These are phyloP conservation scores for Exophiala lecanii-corni DNA, from an alignment of 2,329 filamentous ascomycete genomes.

Conservation along the genomic window DNA sequence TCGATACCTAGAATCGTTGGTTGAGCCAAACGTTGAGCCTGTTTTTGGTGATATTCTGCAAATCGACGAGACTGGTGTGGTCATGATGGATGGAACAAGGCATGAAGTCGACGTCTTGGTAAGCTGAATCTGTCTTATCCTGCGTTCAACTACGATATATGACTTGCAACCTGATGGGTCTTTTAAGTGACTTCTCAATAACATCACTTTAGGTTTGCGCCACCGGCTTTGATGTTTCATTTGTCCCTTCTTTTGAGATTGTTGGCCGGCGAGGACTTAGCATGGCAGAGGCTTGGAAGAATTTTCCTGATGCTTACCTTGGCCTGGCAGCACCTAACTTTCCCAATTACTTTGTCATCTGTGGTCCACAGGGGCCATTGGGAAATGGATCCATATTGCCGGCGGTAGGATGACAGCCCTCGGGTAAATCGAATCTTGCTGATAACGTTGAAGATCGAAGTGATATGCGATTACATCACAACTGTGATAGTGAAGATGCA, in stretches of 20 bases:
- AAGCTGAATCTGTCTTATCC: slow-evolving; percentile 25
- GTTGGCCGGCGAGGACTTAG: slow-evolving; percentile 26
- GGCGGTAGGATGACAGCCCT: neutral
- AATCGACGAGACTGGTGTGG: slow-evolving; percentile 38
- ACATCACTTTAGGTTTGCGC: neutral
- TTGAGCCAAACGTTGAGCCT: slow-evolving; percentile 34
- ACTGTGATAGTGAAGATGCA: slow-evolving; percentile 23
- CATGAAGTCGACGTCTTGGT: slow-evolving; percentile 31
- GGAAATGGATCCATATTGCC: slow-evolving; percentile 3
- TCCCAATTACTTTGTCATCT: slow-evolving; percentile 49
- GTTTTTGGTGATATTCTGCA: slow-evolving; percentile 36
- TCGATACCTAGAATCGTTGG: slow-evolving; percentile 29
- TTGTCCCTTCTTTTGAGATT: slow-evolving; percentile 29
- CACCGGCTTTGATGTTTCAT: slow-evolving; percentile 1
- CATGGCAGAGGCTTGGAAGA: slow-evolving; percentile 26
- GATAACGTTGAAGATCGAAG: slow-evolving; percentile 12
- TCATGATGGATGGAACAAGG: slow-evolving; percentile 34
- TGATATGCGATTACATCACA: slow-evolving; percentile 18
- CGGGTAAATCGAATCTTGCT: neutral
- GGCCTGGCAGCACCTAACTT: slow-evolving; percentile 38
- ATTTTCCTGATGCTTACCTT: slow-evolving; percentile 37
- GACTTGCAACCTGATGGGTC: slow-evolving; percentile 21
- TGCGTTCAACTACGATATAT: slow-evolving; percentile 34
- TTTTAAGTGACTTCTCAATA: slow-evolving; percentile 21
- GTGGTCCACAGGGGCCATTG: slow-evolving; percentile 53